These are phyloP conservation scores for Prunus mira DNA, from an alignment of 306 rosid genomes.

Conservation along the genomic window DNA sequence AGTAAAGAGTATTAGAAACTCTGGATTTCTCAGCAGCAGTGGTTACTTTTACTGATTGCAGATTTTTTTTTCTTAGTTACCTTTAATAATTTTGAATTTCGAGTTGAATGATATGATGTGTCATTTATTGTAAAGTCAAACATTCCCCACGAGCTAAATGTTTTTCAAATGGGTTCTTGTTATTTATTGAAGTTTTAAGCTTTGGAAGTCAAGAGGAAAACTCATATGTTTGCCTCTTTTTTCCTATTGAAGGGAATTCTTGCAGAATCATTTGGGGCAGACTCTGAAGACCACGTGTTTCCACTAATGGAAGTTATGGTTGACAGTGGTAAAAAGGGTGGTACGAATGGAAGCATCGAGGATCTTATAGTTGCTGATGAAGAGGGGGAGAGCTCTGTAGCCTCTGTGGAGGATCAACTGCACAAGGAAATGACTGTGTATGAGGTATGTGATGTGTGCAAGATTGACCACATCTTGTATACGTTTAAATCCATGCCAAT, in stretches of 20 bases:
- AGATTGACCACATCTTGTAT: neutral
- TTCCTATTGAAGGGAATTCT: constrained; percentile 57
- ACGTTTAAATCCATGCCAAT: too few relatives aligned
- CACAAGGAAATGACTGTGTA: constrained; percentile 86
- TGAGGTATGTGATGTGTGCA: constrained; percentile 50
- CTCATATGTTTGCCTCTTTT: constrained; percentile 6
- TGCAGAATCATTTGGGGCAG: constrained; percentile 54
- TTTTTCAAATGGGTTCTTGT: constrained; percentile 11
- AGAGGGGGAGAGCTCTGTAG: constrained; percentile 74
- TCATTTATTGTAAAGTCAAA: neutral
- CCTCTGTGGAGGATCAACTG: constrained; percentile 82
- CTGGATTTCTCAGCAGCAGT: constrained; percentile 3
- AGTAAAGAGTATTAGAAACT: neutral
- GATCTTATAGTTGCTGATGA: constrained; percentile 83
- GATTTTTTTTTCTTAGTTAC: neutral
- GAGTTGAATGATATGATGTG: neutral
- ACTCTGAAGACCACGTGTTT: constrained; percentile 54
- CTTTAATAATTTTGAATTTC: neutral
- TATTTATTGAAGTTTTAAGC: neutral
- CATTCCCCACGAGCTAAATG: neutral
- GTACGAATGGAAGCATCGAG: constrained; percentile 45
- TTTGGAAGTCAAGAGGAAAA: constrained; percentile 21
- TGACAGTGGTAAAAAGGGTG: constrained; percentile 65
- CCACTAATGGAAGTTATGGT: constrained; percentile 58
- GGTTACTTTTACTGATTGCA: constrained; percentile 7